Evolutionary conservation across 192 early-diverging fungal species (phyloP).

Genomic region (Umbelopsis sp.): DNA sequence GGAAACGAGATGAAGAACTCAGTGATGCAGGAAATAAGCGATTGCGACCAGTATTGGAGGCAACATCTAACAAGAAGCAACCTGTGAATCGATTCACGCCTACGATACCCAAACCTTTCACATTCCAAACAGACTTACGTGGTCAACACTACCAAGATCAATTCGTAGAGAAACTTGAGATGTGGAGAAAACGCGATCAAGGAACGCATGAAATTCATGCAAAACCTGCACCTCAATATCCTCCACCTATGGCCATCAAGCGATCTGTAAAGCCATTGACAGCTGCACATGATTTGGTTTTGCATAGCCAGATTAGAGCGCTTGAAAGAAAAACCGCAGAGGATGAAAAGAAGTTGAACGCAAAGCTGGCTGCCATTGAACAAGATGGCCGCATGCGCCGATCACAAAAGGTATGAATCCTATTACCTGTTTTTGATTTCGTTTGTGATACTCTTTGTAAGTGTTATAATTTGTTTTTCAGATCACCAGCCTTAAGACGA

Average conservation of each 20-base stretch:
- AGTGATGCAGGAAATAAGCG: neutral
- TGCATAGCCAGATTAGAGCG: slow-evolving; percentile 1
- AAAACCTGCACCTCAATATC: slow-evolving; percentile 4
- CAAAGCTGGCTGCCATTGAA: neutral
- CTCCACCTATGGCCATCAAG: slow-evolving; percentile 7
- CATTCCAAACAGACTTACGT: slow-evolving; percentile 2
- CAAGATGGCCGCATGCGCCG: neutral
- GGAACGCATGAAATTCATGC: neutral
- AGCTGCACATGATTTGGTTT: neutral
- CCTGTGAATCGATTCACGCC: neutral
- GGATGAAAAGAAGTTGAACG: slow-evolving; percentile 3
- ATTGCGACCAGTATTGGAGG: neutral
- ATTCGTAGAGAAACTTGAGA: neutral
- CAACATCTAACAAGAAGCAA: neutral
- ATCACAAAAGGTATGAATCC: neutral
- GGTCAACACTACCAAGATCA: slow-evolving; percentile 7
- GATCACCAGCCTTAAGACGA: neutral
- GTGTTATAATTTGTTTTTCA: neutral
- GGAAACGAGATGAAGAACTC: neutral
- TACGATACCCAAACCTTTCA: neutral
- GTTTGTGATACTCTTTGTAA: no score
- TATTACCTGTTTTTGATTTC: neutral
- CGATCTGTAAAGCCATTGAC: slow-evolving; percentile 2
- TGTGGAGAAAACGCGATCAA: slow-evolving; percentile 3
- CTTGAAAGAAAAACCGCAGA: neutral